Evolutionary conservation across 2,329 filamentous ascomycete genomes (phyloP).

Genomic region (Colletotrichum liriopes): DNA sequence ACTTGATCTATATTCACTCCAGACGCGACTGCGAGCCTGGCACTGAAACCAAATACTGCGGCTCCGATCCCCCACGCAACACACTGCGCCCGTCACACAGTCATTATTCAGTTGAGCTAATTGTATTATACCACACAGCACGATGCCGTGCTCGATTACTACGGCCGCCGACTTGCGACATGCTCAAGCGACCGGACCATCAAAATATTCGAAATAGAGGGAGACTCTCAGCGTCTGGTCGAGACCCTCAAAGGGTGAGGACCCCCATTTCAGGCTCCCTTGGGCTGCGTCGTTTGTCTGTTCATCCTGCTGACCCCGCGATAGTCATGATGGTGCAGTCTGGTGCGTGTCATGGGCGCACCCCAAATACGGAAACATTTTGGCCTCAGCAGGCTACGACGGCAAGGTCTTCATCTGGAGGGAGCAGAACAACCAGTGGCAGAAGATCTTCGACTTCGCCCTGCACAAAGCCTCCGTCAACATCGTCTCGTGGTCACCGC

Average conservation of each 20-base stretch:
- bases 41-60: background rate
- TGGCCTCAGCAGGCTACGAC: conserved; percentile 95
- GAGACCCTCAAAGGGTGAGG: conserved; percentile 95
- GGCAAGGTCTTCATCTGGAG: conserved; percentile 99
- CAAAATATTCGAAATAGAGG: conserved; percentile 99
- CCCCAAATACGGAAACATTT: conserved; percentile 98
- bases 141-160: conserved; percentile 98
- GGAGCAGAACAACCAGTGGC: conserved; percentile 84
- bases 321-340: conserved; percentile 94
- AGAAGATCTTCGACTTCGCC: conserved; percentile 92
- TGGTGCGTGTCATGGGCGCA: conserved; percentile 99
- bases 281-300: background rate
- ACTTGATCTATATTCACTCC: background rate
- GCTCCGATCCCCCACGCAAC: background rate
- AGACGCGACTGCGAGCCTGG: background rate
- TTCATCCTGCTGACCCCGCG: conserved; percentile 11
- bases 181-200: conserved; percentile 99
- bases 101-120: conserved; percentile 4
- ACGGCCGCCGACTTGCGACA: conserved; percentile 94
- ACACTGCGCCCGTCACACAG: too few relatives aligned
- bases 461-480: conserved; percentile 97
- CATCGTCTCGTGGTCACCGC: conserved; percentile 96
- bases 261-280: conserved; percentile 21
- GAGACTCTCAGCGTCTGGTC: conserved; percentile 88
- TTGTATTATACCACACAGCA: conserved; percentile 70